A percentile compares a stretch with the other conserved stretches of the same genome.
phyloP scores from a whole-genome alignment of 2,329 filamentous ascomycete genomes.

The Calonectria hawksworthii region DNA sequence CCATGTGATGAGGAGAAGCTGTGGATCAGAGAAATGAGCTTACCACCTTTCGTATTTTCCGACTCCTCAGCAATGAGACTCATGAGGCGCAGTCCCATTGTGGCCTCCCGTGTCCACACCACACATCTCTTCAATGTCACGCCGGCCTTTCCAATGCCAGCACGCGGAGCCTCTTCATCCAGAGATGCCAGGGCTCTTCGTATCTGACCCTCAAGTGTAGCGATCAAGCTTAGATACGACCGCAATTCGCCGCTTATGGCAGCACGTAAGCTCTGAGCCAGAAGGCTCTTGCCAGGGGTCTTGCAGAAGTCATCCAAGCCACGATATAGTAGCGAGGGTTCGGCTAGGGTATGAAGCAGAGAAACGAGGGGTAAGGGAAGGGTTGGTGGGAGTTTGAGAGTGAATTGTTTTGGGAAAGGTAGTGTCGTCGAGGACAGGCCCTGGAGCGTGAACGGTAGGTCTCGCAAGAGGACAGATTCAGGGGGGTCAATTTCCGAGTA shows the following conservation, averaged over 20 bases:
- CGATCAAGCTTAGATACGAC: conserved; percentile 90
- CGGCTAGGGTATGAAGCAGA: conserved; percentile 88
- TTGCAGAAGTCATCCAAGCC: conserved; percentile 86
- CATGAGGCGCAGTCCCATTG: conserved; percentile 94
- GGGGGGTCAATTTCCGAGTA: conserved; percentile 70
- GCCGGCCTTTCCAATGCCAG: conserved; percentile 84
- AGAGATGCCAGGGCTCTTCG: conserved; percentile 82
- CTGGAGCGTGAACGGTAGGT: conserved; percentile 93
- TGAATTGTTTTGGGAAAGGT: conserved; percentile 77
- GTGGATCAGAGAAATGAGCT: conserved; percentile 94
- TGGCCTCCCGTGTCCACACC: conserved; percentile 97
- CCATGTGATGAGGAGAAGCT: conserved; percentile 93
- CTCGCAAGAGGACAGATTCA: conserved; percentile 78
- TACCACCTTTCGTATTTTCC: conserved; percentile 84
- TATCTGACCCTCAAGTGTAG: conserved; percentile 93
- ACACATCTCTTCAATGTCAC: conserved; percentile 96
- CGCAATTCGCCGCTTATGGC: conserved; percentile 88
- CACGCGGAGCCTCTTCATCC: conserved; percentile 76
- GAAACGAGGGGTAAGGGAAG: conserved; percentile 89
- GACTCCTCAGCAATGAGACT: conserved; percentile 95
- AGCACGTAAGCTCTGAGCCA: conserved; percentile 91
- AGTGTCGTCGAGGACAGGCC: conserved; percentile 90
- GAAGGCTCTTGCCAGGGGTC: conserved; percentile 83
- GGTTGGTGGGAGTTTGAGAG: conserved; percentile 81
- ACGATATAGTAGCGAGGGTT: conserved; percentile 93